Conservation (phyloP, 2,329 filamentous ascomycete species). For the Penicillium psychrosexuale region DNA sequence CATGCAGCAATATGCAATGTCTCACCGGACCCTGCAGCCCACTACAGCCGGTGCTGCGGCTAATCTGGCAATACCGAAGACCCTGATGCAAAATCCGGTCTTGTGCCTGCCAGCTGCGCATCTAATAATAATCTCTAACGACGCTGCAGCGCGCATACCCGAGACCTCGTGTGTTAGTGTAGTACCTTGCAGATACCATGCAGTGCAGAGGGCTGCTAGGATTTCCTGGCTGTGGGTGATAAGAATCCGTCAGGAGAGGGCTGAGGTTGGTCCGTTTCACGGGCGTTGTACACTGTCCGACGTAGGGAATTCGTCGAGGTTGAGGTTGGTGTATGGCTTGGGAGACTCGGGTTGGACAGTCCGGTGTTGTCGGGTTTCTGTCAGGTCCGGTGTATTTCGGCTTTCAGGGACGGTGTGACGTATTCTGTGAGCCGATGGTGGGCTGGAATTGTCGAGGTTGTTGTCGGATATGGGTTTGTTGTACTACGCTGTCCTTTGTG, state of each 20-base stretch:
- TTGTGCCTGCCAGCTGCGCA: background rate
- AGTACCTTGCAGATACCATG: background rate
- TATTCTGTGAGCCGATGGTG: background rate
- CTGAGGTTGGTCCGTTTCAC: background rate
- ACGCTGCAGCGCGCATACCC: background rate
- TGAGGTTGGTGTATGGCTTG: constrained; percentile 33
- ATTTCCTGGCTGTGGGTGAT: background rate
- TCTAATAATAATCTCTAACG: background rate
- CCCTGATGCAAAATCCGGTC: background rate
- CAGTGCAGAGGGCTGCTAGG: background rate
- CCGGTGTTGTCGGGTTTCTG: constrained; percentile 41
- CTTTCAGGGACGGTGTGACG: constrained; percentile 5
- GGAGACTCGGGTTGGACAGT: constrained; percentile 40
- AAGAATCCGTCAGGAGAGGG: background rate
- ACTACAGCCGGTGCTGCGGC: background rate
- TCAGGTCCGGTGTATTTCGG: constrained; percentile 42
- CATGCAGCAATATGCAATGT: background rate
- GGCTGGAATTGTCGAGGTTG: background rate
- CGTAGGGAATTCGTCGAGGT: constrained; percentile 25
- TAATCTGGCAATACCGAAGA: background rate
- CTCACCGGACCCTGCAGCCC: background rate
- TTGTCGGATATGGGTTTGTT: background rate
- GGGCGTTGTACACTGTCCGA: background rate
- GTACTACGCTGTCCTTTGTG: background rate
- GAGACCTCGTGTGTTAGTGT: background rate